A percentile compares a stretch with the other conserved stretches of the same genome.
Conservation (phyloP, 805 yeast genomes). For the Suhomyces prunicola region DNA sequence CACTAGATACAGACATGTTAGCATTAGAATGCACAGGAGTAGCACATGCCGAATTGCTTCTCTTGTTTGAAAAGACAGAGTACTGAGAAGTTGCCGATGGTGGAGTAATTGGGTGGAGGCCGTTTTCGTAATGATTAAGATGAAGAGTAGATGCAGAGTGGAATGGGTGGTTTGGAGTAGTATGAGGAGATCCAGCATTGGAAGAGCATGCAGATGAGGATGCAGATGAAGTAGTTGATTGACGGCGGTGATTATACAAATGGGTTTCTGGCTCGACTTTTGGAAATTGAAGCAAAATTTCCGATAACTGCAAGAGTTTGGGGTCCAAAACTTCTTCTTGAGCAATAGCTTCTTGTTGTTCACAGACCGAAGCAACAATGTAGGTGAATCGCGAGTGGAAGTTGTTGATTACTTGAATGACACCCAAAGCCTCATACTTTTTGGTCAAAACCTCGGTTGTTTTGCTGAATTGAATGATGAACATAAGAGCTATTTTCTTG, state of each 20-base stretch:
- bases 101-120: conserved; percentile 34
- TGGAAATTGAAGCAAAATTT: conserved; percentile 25
- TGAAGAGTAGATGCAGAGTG: conserved; percentile 2
- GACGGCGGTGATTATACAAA: not conserved
- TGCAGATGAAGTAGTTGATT: conserved; percentile 4
- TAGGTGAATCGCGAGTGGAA: conserved; percentile 16
- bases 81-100: conserved; percentile 42
- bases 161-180: conserved; percentile 5
- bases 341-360: conserved; percentile 17
- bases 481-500: conserved; percentile 41
- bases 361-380: conserved; percentile 21
- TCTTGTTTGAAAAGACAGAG: conserved; percentile 32
- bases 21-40: conserved; percentile 21
- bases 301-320: conserved; percentile 21
- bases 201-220: conserved; percentile 5
- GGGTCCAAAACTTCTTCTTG: conserved; percentile 10
- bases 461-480: conserved; percentile 40
- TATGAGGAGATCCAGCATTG: conserved; percentile 2
- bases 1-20: conserved; percentile 4
- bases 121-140: conserved; percentile 4
- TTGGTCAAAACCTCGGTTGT: conserved; percentile 52
- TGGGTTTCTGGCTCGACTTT: conserved; percentile 3
- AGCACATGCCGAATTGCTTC: conserved; percentile 17
- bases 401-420: conserved; percentile 44
- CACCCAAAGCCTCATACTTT: conserved; percentile 52